Percentiles rank a stretch among this genome's conserved stretches.
Evolutionary conservation across 495 filamentous ascomycete species (phyloP).

Genomic region (Poronia punctata): DNA sequence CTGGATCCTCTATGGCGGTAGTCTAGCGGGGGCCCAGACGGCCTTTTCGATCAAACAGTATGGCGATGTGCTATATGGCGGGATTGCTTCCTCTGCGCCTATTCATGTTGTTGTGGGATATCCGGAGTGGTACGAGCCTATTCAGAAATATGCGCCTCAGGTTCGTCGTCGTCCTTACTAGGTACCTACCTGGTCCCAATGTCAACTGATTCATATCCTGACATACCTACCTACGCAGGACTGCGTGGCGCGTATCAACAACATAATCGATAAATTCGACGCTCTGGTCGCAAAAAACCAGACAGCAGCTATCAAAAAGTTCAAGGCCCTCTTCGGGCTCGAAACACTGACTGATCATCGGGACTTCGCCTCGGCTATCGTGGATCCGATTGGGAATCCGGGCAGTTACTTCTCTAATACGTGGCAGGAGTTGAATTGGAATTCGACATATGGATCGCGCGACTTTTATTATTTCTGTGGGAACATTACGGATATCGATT

Average conservation of each 20-base stretch:
- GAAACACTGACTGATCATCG: conserved; percentile 30
- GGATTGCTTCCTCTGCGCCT: conserved; percentile 35
- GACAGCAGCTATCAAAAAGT: conserved; percentile 27
- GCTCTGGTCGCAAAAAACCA: conserved; percentile 27
- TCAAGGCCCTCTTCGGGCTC: conserved; percentile 39
- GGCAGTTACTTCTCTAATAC: conserved; percentile 41
- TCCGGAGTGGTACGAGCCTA: conserved; percentile 29
- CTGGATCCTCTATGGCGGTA: conserved; percentile 41
- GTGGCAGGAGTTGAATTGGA: conserved; percentile 46
- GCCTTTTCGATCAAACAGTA: conserved; percentile 35
- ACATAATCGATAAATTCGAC: conserved; percentile 40
- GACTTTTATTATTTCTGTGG: conserved; percentile 45
- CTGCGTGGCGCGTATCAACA: conserved; percentile 37
- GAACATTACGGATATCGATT: conserved; percentile 40
- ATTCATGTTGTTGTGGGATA: conserved; percentile 31
- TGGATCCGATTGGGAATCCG: conserved; percentile 39
- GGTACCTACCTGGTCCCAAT: conserved; percentile 19
- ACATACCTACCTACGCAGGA: too few species aligned
- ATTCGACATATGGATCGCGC: conserved; percentile 23
- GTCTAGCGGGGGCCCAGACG: conserved; percentile 37
- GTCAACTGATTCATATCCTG: background rate
- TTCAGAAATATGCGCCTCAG: conserved; percentile 21
- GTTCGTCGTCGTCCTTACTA: conserved; percentile 31
- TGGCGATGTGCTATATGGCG: conserved; percentile 37
- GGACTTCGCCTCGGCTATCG: conserved; percentile 41